These are phyloP conservation scores for Nakaseomyces nivariensis DNA, from an alignment of 1,139 yeast species.

Conservation along the genomic window DNA sequence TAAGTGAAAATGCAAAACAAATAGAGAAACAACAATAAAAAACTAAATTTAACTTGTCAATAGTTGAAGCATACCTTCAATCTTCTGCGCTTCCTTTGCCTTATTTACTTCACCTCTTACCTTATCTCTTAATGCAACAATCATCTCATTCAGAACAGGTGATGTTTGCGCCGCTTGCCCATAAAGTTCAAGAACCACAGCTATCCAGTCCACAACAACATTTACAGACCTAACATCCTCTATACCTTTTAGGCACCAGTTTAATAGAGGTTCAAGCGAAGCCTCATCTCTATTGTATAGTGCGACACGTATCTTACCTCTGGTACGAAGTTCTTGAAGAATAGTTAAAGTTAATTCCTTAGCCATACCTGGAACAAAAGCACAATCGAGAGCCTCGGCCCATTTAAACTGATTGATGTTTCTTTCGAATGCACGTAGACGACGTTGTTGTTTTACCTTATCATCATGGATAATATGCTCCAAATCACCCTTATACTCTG, in stretches of 20 bases:
- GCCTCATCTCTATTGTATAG: slow-evolving; percentile 77
- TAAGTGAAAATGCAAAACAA: not conserved
- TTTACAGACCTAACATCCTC: slow-evolving; percentile 73
- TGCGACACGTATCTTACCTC: slow-evolving; percentile 79
- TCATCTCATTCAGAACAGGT: slow-evolving; percentile 68
- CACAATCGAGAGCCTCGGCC: slow-evolving; percentile 86
- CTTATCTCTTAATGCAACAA: slow-evolving; percentile 49
- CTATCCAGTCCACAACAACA: slow-evolving; percentile 74
- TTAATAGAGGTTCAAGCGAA: slow-evolving; percentile 70
- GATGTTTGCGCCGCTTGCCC: slow-evolving; percentile 62
- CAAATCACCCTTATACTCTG: slow-evolving; percentile 82
- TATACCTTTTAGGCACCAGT: slow-evolving; percentile 69
- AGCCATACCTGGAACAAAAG: slow-evolving; percentile 67
- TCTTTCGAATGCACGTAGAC: slow-evolving; percentile 71
- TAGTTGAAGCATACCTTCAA: slow-evolving; percentile 88
- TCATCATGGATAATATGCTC: slow-evolving; percentile 67
- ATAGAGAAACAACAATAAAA: not conserved
- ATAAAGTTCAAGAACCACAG: slow-evolving; percentile 72
- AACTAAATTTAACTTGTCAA: slow-evolving; percentile 34
- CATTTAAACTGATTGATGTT: slow-evolving; percentile 81
- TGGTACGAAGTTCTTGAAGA: slow-evolving; percentile 69
- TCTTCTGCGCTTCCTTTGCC: slow-evolving; percentile 79
- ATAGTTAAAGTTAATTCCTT: slow-evolving; percentile 74
- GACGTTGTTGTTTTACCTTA: slow-evolving; percentile 40
- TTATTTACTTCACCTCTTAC: slow-evolving; percentile 61